A percentile compares a stretch with the other conserved stretches of the same genome.
phyloP scores from a whole-genome alignment of 2,329 filamentous ascomycete genomes.

The Drechmeria coniospora region DNA sequence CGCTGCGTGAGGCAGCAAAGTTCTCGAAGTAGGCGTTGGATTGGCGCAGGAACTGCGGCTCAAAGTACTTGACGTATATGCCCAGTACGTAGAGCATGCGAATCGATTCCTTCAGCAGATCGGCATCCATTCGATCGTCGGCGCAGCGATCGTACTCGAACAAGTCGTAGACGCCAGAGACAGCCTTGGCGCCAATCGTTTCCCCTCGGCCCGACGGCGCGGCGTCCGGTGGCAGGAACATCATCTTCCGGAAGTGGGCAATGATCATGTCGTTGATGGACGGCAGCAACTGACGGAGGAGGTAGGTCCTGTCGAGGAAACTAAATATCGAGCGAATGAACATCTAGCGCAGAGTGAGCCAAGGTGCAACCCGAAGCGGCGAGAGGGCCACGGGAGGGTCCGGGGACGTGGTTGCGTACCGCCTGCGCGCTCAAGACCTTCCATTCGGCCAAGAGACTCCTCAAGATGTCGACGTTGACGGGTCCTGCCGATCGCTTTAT shows the following conservation, averaged over 20 bases:
- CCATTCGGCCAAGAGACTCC: slow-evolving; percentile 46
- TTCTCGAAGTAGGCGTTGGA: slow-evolving; percentile 54
- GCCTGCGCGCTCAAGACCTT: slow-evolving; percentile 62
- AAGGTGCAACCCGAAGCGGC: no score
- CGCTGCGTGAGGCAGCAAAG: slow-evolving; percentile 54
- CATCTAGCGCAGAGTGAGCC: slow-evolving; percentile 28
- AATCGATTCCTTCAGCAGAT: slow-evolving; percentile 58
- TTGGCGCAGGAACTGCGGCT: slow-evolving; percentile 53
- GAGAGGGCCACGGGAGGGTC: no score
- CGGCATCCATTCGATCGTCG: slow-evolving; percentile 39
- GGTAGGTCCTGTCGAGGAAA: slow-evolving; percentile 80
- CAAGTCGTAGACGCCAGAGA: slow-evolving; percentile 53
- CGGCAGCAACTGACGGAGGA: slow-evolving; percentile 54
- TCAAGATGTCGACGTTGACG: slow-evolving; percentile 49
- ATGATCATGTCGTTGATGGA: slow-evolving; percentile 74
- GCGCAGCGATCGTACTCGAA: slow-evolving; percentile 55
- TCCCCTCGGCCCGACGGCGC: slow-evolving; percentile 1
- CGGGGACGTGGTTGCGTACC: slow-evolving; percentile 36
- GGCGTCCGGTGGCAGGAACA: slow-evolving; percentile 21
- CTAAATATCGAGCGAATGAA: slow-evolving; percentile 81
- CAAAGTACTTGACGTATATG: slow-evolving; percentile 67
- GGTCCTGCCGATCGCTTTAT: slow-evolving; percentile 33
- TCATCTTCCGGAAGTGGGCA: slow-evolving; percentile 51
- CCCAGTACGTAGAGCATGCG: slow-evolving; percentile 74
- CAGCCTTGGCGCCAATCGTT: slow-evolving; percentile 17